A percentile compares a stretch with the other conserved stretches of the same genome.
phyloP scores from a whole-genome alignment of 2,329 filamentous ascomycete species.

The Paecilomyces sp. region DNA sequence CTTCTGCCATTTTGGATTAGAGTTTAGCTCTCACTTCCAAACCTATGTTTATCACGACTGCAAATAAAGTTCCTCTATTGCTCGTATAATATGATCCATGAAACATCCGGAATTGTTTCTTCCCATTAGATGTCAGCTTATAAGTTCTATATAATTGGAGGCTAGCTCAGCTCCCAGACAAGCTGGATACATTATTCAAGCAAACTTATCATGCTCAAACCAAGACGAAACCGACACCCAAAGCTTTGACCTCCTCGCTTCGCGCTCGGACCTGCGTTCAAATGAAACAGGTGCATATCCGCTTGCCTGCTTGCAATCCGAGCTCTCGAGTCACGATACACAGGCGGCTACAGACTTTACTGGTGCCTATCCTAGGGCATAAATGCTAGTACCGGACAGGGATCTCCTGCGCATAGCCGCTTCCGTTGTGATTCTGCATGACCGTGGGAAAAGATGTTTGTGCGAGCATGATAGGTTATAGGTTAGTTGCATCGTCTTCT shows the following conservation, averaged over 20 bases:
- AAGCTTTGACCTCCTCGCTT: background rate
- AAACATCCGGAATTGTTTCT: no score
- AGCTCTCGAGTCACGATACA: background rate
- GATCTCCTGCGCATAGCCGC: background rate
- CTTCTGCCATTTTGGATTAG: no score
- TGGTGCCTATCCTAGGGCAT: background rate
- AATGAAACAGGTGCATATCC: background rate
- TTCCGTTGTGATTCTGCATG: background rate
- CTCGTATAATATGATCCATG: no score
- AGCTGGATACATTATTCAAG: no score
- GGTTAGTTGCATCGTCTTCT: background rate
- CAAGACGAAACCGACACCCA: background rate
- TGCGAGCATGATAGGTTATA: background rate
- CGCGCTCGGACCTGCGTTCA: background rate
- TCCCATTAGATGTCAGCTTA: no score
- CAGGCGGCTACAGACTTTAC: background rate
- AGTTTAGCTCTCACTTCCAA: no score
- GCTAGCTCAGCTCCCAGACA: no score
- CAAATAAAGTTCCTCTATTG: no score
- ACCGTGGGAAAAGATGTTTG: background rate
- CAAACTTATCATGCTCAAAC: background rate
- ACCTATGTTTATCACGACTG: no score
- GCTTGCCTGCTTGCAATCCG: background rate
- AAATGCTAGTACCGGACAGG: background rate
- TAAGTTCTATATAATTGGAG: no score